Percentiles rank a stretch among this genome's conserved stretches.
These are phyloP conservation scores for Linaria vulgaris DNA, from an alignment of 257 asterid species.

Conservation along the genomic window DNA sequence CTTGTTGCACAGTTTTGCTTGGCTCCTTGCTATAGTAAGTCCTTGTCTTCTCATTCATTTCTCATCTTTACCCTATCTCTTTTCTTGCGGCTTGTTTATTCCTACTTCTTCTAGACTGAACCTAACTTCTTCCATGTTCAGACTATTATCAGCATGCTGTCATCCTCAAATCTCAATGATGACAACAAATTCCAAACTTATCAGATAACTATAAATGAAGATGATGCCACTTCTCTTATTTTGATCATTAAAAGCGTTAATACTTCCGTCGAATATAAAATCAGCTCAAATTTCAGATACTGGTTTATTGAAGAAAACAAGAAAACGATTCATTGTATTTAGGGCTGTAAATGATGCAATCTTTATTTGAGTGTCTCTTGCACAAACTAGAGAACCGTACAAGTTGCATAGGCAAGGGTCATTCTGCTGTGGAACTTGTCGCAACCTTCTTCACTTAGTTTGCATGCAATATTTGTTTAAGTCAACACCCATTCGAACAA, in stretches of 20 bases:
- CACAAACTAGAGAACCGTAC: background rate
- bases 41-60: background rate
- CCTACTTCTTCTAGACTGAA: too few relatives aligned
- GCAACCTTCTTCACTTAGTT: background rate
- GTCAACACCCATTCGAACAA: background rate
- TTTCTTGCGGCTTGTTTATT: background rate
- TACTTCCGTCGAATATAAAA: background rate
- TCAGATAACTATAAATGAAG: background rate
- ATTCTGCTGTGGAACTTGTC: background rate
- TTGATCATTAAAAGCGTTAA: background rate
- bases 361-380: background rate
- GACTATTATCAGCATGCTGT: background rate
- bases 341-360: background rate
- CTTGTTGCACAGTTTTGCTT: constrained; percentile 2
- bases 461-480: background rate
- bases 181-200: background rate
- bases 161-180: background rate
- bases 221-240: background rate
- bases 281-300: constrained; percentile 2
- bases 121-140: too few relatives aligned
- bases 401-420: background rate
- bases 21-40: background rate
- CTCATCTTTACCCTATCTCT: background rate
- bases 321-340: background rate
- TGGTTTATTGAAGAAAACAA: background rate